Base-by-base conservation (phyloP, 495 filamentous ascomycete genomes). In the Amphirosellinia nigrospora region DNA sequence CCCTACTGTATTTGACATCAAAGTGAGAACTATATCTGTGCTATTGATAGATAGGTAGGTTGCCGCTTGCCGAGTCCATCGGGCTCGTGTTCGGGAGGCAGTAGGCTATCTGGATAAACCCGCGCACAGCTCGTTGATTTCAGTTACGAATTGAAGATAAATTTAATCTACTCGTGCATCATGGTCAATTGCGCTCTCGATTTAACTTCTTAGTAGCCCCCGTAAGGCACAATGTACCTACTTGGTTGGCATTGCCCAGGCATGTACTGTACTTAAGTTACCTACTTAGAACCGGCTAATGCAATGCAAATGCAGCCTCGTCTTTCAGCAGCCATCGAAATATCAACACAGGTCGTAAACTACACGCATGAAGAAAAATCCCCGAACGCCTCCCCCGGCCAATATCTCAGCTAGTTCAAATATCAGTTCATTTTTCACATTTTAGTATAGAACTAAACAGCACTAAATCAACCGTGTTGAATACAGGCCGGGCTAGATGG, bases 11-110 rank as follows among this genome's bases (percentile, higher is more conserved):
- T 62, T 38, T 43, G 59, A 45, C 34, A 62, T 26, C 23, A 43
- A n/a, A n/a, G 60, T 38, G 46, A 32, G 21, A 63, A 45, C 26
- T 36, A 39, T 62, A 38, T 34, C 23, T 50, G 61, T 64, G 43
- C 61, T 64, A 64, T 64, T 64, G 61, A 64, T 64, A 64, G 61
- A 36, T 36, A n/a, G n/a, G n/a, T 13, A 52, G 0, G 19, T 34
- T 36, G 19, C 55, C 32, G 16, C 55, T 53, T 16, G 9, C 13
- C 13, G 4, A 11, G 23, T 6, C 50, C 30, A 5, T 23, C 6
- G 26, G 23, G 30, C 13, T 7, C 50, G 23, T 7, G 50, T 30
- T 30, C 50, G 30, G 50, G 21, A 8, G 50, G 26, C 28, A 16
- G 11, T 53, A 53, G 50, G 50, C 50, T 53, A 53, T 53, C 50